Base-by-base conservation (phyloP, 257 asterid species). In the Perilla frutescens region DNA sequence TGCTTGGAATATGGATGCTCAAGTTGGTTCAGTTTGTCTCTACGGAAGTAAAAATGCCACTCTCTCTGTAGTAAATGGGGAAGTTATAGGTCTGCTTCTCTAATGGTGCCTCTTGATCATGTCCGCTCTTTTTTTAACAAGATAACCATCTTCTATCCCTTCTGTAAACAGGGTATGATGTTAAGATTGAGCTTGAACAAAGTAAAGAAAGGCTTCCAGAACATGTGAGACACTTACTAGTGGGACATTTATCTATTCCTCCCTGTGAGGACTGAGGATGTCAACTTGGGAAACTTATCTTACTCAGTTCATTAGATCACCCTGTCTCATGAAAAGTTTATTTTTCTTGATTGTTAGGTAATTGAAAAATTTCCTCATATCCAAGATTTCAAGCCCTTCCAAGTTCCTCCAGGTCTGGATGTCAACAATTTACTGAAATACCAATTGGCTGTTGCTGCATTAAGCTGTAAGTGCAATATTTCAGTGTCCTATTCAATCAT, bases 291-390 rank as follows among this genome's bases (percentile, higher is more conserved):
- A 43, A 45, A 72, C 47, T 53, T 70, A 70, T 37, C 41, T 39
- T 50, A 57, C 71, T 62, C 57, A 8, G 44, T 62, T 66, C 62
- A 29, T 57, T 6, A 15, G 15, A 57, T 70, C 64, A n/a, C 66
- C 39, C 48, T 48, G 60, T 29, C 45, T 51, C 31, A 61, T 53
- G 40, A 20, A 14, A 63, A 29, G 31, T 53, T 56, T 58, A 31
- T 50, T 66, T 60, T 61, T 70, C 54, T 47, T 54, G 68, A 70
- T 58, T 72, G 53, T 58, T 81, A 94, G 97, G 96, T 90, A 29
- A 82, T 74, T 50, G 83, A 86, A 80, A 91, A 80, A 37, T 94
- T 94, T 86, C 97, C 97, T 62, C 98, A 91, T 76, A 79, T 94
- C 64, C 79, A 45, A 68, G 86, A 66, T 62, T 91, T 82, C 80